phyloP scores from a whole-genome alignment of 1,284 basidiomycete species.

The Melanopsichium pennsylvanicum region DNA sequence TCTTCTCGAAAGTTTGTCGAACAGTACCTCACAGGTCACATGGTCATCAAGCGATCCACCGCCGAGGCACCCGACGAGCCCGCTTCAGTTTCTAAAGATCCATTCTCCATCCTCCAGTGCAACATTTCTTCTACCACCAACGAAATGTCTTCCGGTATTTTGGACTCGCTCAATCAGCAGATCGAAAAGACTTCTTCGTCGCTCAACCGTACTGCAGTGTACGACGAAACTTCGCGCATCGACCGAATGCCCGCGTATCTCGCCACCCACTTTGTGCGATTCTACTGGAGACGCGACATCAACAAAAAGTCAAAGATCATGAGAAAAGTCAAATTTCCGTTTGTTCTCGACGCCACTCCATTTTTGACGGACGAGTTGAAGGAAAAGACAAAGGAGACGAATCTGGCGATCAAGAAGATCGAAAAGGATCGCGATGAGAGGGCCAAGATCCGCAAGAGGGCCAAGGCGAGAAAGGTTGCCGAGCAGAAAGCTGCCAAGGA shows the following conservation, averaged over 20 bases:
- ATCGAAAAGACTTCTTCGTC: conserved; percentile 85
- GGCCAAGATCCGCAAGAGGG: conserved; percentile 80
- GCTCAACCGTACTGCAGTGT: conserved; percentile 81
- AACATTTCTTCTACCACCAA: conserved; percentile 88
- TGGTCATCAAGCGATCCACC: conserved; percentile 74
- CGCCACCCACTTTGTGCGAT: conserved; percentile 90
- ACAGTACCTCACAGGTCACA: conserved; percentile 82
- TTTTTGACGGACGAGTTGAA: conserved; percentile 82
- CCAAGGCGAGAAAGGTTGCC: conserved; percentile 70
- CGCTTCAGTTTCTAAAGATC: conserved; percentile 74
- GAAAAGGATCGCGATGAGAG: conserved; percentile 86
- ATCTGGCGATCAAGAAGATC: conserved; percentile 77
- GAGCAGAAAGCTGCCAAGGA: conserved; percentile 35
- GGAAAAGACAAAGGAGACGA: conserved; percentile 75
- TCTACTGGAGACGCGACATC: conserved; percentile 92
- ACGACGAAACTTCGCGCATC: conserved; percentile 83
- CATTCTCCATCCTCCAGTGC: conserved; percentile 87
- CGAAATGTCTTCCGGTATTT: conserved; percentile 86
- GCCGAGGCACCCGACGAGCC: conserved; percentile 81
- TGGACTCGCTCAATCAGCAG: conserved; percentile 81
- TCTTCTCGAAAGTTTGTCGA: conserved; percentile 73
- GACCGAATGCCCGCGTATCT: conserved; percentile 83
- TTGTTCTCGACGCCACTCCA: conserved; percentile 83
- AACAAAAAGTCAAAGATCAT: conserved; percentile 72
- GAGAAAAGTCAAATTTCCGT: conserved; percentile 93